Base-by-base conservation (phyloP, 2,329 filamentous ascomycete species). In the Polychaeton citri region DNA sequence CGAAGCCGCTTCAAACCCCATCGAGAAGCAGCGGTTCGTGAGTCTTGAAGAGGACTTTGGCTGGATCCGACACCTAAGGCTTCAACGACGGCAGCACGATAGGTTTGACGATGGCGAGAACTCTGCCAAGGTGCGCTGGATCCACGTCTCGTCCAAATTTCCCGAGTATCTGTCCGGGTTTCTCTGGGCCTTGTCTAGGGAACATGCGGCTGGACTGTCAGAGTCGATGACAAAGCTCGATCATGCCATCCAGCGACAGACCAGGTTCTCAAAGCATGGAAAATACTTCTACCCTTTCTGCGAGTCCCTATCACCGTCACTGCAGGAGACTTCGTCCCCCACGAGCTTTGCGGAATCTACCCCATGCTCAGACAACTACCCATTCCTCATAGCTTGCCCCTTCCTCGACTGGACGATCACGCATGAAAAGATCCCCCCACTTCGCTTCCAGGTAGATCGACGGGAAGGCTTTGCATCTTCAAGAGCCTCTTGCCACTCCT, bases 261-360 rank as follows among this genome's bases (percentile, higher is more conserved):
- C 61, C 30, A 51, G 61, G 0, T 63, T 61, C 39, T 63, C 61
- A 2, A 62, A 61, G 37, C 61, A 64, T 43, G 61, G 61, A 9
- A 52, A 60, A 38, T 60, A 61, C 37, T 64, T 64, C 43, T 51
- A 57, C 15, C 60, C 61, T 1, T 64, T 63, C 39, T 53, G 54
- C 15, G 49, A 61, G 38, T 42, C 48, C n/a, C 46, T 64, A 3
- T 16, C 12, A 13, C 31, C 51, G 6, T 40, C 34, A 4, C 30
- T 33, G 16, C 34, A 35, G 2, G 39, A 44, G 10, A 28, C 38
- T 15, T n/a, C n/a, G n/a, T n/a, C n/a, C n/a, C n/a, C n/a, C n/a
- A n/a, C n/a, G n/a, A n/a, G n/a, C n/a, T n/a, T n/a, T n/a, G n/a
- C n/a, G n/a, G n/a, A n/a, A n/a, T n/a, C n/a, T n/a, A n/a, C n/a